Evolutionary conservation across 140 eudicot genomes (phyloP).

Genomic region (Anethum foeniculum): DNA sequence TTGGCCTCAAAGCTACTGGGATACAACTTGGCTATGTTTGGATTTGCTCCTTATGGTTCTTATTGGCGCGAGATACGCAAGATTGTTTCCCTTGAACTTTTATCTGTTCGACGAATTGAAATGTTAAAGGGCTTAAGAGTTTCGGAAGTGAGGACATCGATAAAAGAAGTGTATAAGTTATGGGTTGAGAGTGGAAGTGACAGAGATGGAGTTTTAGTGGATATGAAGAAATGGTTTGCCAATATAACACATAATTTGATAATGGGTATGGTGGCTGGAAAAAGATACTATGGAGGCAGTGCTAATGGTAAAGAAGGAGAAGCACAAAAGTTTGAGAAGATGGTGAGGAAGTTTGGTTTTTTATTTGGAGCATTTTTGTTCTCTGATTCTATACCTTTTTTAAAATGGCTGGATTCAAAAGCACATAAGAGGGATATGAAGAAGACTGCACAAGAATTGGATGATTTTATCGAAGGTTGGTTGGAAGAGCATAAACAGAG

Average conservation of each 20-base stretch:
- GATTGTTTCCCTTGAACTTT: constrained; percentile 23
- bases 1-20: constrained; percentile 15
- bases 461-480: constrained; percentile 16
- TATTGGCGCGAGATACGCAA: constrained; percentile 28
- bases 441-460: constrained; percentile 12
- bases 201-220: constrained; percentile 5
- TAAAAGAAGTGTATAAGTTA: not conserved
- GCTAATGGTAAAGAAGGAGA: not conserved
- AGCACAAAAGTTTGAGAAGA: not conserved
- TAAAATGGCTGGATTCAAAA: constrained; percentile 19
- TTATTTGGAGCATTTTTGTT: constrained; percentile 14
- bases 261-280: constrained; percentile 20
- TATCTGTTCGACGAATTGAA: constrained; percentile 21
- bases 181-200: constrained; percentile 1
- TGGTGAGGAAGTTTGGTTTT: constrained; percentile 7
- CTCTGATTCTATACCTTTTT: constrained; percentile 17
- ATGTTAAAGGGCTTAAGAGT: constrained; percentile 10
- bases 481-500: constrained; percentile 19
- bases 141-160: constrained; percentile 10
- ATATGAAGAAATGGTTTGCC: constrained; percentile 22
- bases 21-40: constrained; percentile 25
- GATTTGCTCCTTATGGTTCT: constrained; percentile 16
- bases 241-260: constrained; percentile 13
- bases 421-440: constrained; percentile 24
- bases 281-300: constrained; percentile 11